Percentiles rank a stretch among this genome's conserved stretches.
Evolutionary conservation across 345 rosid genomes (phyloP).

Genomic region (Aegle marmelos): DNA sequence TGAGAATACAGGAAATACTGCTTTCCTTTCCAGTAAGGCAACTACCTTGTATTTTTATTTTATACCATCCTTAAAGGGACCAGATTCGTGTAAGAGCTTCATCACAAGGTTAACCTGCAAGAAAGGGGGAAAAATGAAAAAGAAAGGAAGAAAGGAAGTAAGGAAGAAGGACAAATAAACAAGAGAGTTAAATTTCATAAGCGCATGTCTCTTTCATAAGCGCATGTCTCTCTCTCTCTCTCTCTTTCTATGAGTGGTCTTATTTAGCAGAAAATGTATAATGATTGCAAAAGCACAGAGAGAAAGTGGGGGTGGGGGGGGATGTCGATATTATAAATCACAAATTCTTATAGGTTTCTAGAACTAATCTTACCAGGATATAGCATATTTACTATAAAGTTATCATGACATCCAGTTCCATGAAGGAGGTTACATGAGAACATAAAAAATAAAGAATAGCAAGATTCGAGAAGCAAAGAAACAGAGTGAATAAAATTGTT

Average conservation of each 20-base stretch:
- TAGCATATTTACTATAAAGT: too few species aligned
- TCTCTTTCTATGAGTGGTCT: too few species aligned
- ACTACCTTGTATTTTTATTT: slow-evolving; percentile 22
- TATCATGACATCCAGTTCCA: too few species aligned
- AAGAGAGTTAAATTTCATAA: background rate
- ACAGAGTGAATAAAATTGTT: background rate
- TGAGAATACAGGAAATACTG: background rate
- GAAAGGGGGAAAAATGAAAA: background rate
- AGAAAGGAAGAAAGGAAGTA: background rate
- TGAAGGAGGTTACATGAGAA: too few species aligned
- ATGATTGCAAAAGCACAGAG: too few species aligned
- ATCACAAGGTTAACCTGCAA: slow-evolving; percentile 70
- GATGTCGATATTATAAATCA: too few species aligned
- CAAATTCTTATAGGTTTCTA: too few species aligned
- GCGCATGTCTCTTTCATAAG: background rate
- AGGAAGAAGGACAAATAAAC: background rate
- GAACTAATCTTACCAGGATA: too few species aligned
- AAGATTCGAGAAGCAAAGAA: background rate
- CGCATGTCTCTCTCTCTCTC: too few species aligned
- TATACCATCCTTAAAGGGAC: slow-evolving; percentile 77
- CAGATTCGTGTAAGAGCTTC: slow-evolving; percentile 63
- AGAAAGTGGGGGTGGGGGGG: too few species aligned
- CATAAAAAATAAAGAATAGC: background rate
- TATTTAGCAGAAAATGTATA: too few species aligned
- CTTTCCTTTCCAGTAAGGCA: background rate